phyloP scores from a whole-genome alignment of 2,329 filamentous ascomycete species.

The Didymella segeticola region DNA sequence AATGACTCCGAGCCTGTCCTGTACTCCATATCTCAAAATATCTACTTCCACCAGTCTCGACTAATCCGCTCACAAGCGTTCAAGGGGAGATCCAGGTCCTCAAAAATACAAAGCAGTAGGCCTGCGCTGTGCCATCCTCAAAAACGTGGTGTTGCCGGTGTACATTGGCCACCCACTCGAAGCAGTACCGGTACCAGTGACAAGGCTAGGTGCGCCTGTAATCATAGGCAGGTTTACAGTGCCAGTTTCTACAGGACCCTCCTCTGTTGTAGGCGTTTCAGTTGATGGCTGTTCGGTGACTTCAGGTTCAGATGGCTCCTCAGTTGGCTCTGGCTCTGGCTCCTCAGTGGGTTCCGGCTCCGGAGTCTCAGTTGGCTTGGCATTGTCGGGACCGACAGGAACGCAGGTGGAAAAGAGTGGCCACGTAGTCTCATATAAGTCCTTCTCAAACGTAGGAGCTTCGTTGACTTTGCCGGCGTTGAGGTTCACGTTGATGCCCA shows the following conservation, averaged over 20 bases:
- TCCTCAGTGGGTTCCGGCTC: slow-evolving; percentile 15
- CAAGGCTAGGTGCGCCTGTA: slow-evolving; percentile 7
- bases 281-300: slow-evolving; percentile 8
- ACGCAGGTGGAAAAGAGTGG: slow-evolving; percentile 30
- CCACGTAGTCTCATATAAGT: slow-evolving; percentile 28
- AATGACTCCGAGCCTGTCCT: not conserved
- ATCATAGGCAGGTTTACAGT: slow-evolving; percentile 12
- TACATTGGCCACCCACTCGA: slow-evolving; percentile 16
- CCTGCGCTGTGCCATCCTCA: slow-evolving; percentile 19
- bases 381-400: slow-evolving; percentile 24
- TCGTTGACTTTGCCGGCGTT: slow-evolving; percentile 29
- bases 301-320: slow-evolving; percentile 10
- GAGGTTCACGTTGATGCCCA: slow-evolving; percentile 33
- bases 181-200: slow-evolving; percentile 16
- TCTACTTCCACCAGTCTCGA: no score
- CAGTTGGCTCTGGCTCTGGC: slow-evolving; percentile 12
- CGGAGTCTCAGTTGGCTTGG: slow-evolving; percentile 15
- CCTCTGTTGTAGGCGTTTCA: not conserved
- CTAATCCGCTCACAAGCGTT: no score
- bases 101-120: slow-evolving; percentile 15
- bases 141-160: slow-evolving; percentile 23
- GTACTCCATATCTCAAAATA: no score
- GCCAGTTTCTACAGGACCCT: slow-evolving; percentile 11
- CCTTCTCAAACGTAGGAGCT: slow-evolving; percentile 24
- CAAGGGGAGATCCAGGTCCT: not conserved